Conservation (phyloP, 2,329 filamentous ascomycete genomes). For the Phaeophleospora eucalypticola region DNA sequence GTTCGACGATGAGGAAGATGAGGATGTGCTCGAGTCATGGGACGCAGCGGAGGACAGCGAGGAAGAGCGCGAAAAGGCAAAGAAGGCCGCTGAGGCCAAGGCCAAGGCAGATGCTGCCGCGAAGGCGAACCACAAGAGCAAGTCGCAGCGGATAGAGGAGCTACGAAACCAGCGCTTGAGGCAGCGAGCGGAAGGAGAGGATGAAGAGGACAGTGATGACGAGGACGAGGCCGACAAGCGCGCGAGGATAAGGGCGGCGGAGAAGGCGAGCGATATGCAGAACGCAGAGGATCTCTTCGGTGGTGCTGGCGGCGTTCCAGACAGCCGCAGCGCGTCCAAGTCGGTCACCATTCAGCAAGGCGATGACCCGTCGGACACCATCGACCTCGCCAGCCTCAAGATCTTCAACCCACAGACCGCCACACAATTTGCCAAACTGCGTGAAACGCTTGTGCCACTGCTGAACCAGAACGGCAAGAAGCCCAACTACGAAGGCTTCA, state of each 20-base stretch:
- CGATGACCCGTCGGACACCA: conserved; percentile 68
- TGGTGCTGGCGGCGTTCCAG: conserved; percentile 64
- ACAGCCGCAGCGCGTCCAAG: conserved; percentile 65
- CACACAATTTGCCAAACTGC: conserved; percentile 75
- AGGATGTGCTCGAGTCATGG: conserved; percentile 92
- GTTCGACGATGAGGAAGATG: conserved; percentile 90
- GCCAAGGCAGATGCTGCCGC: conserved; percentile 85
- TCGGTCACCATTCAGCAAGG: conserved; percentile 63
- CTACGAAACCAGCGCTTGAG: conserved; percentile 58
- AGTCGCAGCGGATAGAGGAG: conserved; percentile 79
- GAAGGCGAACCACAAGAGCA: conserved; percentile 85
- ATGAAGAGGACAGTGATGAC: conserved; percentile 55
- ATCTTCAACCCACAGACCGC: conserved; percentile 90
- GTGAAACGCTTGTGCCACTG: conserved; percentile 73
- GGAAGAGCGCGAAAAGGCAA: conserved; percentile 89
- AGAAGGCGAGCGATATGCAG: conserved; percentile 82
- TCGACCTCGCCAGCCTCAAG: conserved; percentile 75
- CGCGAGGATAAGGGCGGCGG: conserved; percentile 69
- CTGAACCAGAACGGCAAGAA: conserved; percentile 75
- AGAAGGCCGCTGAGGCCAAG: conserved; percentile 79
- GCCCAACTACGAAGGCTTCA: conserved; percentile 82
- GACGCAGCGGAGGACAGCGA: conserved; percentile 96
- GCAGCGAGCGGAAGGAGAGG: conserved; percentile 54
- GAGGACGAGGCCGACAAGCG: conserved; percentile 71
- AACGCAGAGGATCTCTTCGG: conserved; percentile 92